Percentiles rank a stretch among this genome's conserved stretches.
Conservation (phyloP, 257 asterid genomes). For the Eustoma russellianum region DNA sequence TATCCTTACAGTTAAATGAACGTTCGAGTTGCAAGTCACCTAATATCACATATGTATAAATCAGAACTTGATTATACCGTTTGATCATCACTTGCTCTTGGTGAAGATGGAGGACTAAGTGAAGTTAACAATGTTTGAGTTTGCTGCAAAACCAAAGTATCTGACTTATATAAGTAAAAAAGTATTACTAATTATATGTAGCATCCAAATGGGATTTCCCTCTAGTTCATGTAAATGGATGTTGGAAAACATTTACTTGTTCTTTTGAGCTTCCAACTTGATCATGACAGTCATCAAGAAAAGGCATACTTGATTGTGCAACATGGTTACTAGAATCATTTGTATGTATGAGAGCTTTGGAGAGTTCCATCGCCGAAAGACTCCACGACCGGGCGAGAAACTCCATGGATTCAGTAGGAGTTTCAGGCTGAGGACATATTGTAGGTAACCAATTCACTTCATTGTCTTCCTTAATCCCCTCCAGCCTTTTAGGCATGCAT, state of each 20-base stretch:
- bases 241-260: conserved; percentile 14
- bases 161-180: conserved; percentile 3
- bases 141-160: conserved; percentile 21
- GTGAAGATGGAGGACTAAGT: conserved; percentile 57
- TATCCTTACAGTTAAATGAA: no score
- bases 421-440: conserved; percentile 64
- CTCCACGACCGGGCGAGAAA: conserved; percentile 89
- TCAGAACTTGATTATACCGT: conserved; percentile 29
- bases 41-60: no score
- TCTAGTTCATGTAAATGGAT: no score
- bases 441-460: conserved; percentile 33
- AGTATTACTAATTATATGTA: neutral
- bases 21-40: no score
- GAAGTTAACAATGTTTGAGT: conserved; percentile 27
- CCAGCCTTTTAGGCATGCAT: conserved; percentile 37
- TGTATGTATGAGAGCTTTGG: conserved; percentile 55
- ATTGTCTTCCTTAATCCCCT: conserved; percentile 58
- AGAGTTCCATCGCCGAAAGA: conserved; percentile 61
- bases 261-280: conserved; percentile 19
- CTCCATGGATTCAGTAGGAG: conserved; percentile 90
- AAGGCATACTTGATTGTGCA: conserved; percentile 17
- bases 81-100: conserved; percentile 53
- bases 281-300: conserved; percentile 9
- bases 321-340: conserved; percentile 13
- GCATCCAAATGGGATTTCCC: no score